These are phyloP conservation scores for Cladophialophora bantiana DNA, from an alignment of 2,329 filamentous ascomycete species.

Conservation along the genomic window DNA sequence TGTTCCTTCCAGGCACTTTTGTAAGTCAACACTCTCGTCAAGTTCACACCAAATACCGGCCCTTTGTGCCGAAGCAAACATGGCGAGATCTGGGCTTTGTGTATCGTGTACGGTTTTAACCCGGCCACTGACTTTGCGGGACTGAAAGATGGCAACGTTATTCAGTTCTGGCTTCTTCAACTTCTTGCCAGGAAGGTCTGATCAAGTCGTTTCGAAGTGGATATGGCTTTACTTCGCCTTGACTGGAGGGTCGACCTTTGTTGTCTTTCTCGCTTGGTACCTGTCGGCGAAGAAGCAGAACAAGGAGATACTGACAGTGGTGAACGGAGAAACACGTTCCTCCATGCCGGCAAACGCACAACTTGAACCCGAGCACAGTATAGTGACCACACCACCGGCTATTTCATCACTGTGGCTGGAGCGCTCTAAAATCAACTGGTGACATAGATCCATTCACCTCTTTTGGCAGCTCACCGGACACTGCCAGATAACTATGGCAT, in stretches of 20 bases:
- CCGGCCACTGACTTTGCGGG: background rate
- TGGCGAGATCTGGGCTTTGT: background rate
- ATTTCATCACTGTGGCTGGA: background rate
- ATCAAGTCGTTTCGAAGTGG: conserved; percentile 29
- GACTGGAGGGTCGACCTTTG: conserved; percentile 18
- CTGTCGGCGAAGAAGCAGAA: conserved; percentile 20
- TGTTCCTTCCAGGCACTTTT: conserved; percentile 53
- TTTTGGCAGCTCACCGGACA: conserved; percentile 5
- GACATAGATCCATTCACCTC: conserved; percentile 12
- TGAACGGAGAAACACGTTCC: conserved; percentile 3
- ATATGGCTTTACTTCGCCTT: conserved; percentile 32
- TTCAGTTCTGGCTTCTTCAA: conserved; percentile 30
- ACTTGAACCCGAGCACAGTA: background rate
- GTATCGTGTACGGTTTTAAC: background rate
- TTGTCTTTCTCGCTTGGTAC: conserved; percentile 20
- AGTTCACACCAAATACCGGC: background rate
- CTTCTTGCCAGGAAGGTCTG: conserved; percentile 18
- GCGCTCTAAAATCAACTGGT: conserved; percentile 11
- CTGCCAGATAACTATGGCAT: background rate
- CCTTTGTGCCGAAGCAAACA: background rate
- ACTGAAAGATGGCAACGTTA: conserved; percentile 41
- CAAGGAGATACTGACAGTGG: conserved; percentile 11
- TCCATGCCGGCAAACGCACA: background rate
- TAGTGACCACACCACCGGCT: conserved; percentile 3
- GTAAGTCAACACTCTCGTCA: background rate